Conservation (phyloP, 106 monocot species). For the Triglochin maritima region DNA sequence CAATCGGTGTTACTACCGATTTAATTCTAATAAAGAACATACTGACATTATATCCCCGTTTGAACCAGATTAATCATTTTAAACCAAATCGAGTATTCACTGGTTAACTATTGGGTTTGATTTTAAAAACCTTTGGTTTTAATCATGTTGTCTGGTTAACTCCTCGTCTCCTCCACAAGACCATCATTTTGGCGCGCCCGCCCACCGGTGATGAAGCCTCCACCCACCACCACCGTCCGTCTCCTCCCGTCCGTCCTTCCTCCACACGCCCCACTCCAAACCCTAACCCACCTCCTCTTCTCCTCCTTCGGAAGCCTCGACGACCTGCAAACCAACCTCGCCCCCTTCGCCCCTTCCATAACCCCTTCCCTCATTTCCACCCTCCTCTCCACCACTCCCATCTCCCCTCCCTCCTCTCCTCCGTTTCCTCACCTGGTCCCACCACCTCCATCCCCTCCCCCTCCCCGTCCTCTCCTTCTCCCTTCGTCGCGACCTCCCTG, state of each 20-base stretch:
- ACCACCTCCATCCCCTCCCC: conserved; percentile 18
- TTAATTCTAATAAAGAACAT: too few species aligned
- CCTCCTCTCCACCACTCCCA: conserved; percentile 21
- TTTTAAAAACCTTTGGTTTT: too few species aligned
- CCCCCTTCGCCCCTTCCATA: conserved; percentile 10
- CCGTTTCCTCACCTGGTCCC: conserved; percentile 58
- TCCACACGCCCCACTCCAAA: neutral
- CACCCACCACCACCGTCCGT: neutral
- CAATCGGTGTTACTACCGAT: too few species aligned
- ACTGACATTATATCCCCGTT: too few species aligned
- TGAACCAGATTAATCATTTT: too few species aligned
- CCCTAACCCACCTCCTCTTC: neutral
- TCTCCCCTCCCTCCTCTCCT: conserved; percentile 10
- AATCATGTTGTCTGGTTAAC: too few species aligned
- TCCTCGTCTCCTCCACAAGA: neutral
- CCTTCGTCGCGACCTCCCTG: conserved; percentile 20
- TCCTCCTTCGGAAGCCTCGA: conserved; percentile 40
- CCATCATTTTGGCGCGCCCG: too few species aligned
- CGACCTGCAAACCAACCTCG: conserved; percentile 39
- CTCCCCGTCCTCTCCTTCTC: conserved; percentile 3
- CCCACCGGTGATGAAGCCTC: neutral
- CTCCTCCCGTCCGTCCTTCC: neutral
- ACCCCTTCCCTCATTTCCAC: conserved; percentile 20
- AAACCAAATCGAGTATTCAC: too few species aligned
- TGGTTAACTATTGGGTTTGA: too few species aligned